Evolutionary conservation across 495 filamentous ascomycete genomes (phyloP).

Genomic region (Coniosporium apollinis): DNA sequence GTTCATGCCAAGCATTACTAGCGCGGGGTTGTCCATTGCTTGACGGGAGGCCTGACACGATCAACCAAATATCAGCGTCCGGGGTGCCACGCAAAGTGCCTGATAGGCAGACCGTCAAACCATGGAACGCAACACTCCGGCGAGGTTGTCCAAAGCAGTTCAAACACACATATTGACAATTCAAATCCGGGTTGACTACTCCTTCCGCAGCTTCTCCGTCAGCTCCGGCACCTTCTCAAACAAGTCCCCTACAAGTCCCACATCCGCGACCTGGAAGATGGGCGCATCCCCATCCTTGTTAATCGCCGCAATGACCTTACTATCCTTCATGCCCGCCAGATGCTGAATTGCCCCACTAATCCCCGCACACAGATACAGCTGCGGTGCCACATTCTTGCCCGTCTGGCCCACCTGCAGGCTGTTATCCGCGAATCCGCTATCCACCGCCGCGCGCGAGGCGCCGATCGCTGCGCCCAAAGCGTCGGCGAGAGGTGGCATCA

Average conservation of each 20-base stretch:
- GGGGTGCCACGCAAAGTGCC: too few relatives aligned
- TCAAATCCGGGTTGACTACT: too few relatives aligned
- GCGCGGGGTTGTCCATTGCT: too few relatives aligned
- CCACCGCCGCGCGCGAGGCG: slow-evolving; percentile 85
- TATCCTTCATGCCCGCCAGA: slow-evolving; percentile 98
- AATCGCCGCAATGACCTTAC: slow-evolving; percentile 97
- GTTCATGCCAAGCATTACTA: too few relatives aligned
- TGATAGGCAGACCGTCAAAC: too few relatives aligned
- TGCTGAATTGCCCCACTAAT: slow-evolving; percentile 97
- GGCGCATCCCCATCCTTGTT: slow-evolving; percentile 96
- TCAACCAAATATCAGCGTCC: too few relatives aligned
- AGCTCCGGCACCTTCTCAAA: slow-evolving; percentile 92
- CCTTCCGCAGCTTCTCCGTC: slow-evolving; percentile 89
- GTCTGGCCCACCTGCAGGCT: slow-evolving; percentile 96
- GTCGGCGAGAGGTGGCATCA: slow-evolving; percentile 86
- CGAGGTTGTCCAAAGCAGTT: too few relatives aligned
- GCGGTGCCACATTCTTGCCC: slow-evolving; percentile 92
- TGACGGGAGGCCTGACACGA: too few relatives aligned
- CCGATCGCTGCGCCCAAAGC: slow-evolving; percentile 84
- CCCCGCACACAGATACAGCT: slow-evolving; percentile 87
- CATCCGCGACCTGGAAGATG: slow-evolving; percentile 96
- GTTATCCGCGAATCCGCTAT: slow-evolving; percentile 98
- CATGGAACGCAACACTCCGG: too few relatives aligned
- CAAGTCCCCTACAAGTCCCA: slow-evolving; percentile 85
- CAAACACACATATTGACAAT: too few relatives aligned